Evolutionary conservation across 1,284 basidiomycete genomes (phyloP), one percentile per base, ranked within the genome.

Genomic region (Malassezia sympodialis): DNA sequence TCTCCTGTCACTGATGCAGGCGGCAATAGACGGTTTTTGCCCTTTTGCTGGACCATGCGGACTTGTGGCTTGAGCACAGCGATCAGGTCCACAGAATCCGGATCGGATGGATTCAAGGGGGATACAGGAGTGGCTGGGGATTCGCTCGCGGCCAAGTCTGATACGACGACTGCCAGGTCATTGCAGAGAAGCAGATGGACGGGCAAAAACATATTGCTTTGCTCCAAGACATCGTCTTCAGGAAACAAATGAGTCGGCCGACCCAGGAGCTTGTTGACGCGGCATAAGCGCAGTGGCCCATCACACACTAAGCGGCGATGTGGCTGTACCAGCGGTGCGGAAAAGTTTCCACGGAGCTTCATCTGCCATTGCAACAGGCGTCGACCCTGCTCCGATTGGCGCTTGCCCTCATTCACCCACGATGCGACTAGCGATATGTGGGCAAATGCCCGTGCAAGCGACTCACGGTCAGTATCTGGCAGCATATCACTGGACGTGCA

Each of bases 301-400:
- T 76, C 76, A 34, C 68, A 67, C 27, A 78, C 50, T 39, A 78
- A 50, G 82, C 88, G 67, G 80, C 93, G 84, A 78, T 99, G 94
- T 14, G 93, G 94, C 76, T 98, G 94, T 26, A 99, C 94, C 39
- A 99, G 79, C 10, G 94, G 91, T 56, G 88, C 91, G 3, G 90
- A 88, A 75, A 94, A 94, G 67, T 83, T 86, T 24, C 88, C 89
- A 39, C 85, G 81, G 68, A 98, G 94, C 63, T 88, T 81, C 48
- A 84, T 76, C 78, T 98, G 93, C 94, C 94, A 77, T 27, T 63
- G 59, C 14, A 74, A 62, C 34, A 70, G 45, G 24, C 53, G 58
- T 17, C 59, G 58, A 19, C 66, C 63, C 37, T 67, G 67, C 49
- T 69, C 65, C 4, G 58, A 58, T 49, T 69, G 67, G 19, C 89